Evolutionary conservation across 345 rosid species (phyloP), one percentile per base, ranked within the genome.

Genomic region (Carallia pectinifolia): DNA sequence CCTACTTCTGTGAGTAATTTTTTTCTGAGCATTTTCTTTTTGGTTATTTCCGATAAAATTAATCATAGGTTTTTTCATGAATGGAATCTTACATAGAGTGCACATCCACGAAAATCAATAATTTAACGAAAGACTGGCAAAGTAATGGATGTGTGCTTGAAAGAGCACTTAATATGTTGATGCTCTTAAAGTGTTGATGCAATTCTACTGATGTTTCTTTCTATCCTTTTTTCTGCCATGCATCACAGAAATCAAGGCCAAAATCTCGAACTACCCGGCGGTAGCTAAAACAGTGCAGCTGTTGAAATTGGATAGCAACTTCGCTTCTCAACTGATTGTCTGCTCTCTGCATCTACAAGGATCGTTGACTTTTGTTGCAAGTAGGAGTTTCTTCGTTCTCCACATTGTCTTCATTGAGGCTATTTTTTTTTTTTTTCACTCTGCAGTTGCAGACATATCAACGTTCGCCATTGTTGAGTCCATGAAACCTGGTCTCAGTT

Each of bases 221-320:
- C 50, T 15, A 3, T 69, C 18, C 53, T 55, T 64, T 67, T 5
- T 16, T 64, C 67, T 68, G 44, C 36, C 68, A 31, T 75, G 29
- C 18, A 18, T 71, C 74, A 81, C 86, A 94, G 98, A 94, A 86
- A 80, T 66, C 91, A 37, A 88, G 93, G 84, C 90, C 93, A 40
- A 94, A 89, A 75, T 80, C 93, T 55, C 88, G 98, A 78, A 81
- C 86, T 62, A 39, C 88, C 29, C 89, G 96, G 8, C 93, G 97
- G 65, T 93, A 85, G 74, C 74, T 71, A 15, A 66, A 6, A 52
- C 29, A 61, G 68, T 47, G 72, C 62, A 44, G 58, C 29, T 61
- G 65, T 10, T 65, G 66, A 56, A 64, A 29, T 64, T 7, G 23
- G 19, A 53, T 13, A 59, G 6, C 61, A 61, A 19, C 53, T 12